A percentile compares a stretch with the other conserved stretches of the same genome.
These are phyloP conservation scores for Lasiodiplodia citricola DNA, from an alignment of 2,329 filamentous ascomycete species.

Conservation along the genomic window DNA sequence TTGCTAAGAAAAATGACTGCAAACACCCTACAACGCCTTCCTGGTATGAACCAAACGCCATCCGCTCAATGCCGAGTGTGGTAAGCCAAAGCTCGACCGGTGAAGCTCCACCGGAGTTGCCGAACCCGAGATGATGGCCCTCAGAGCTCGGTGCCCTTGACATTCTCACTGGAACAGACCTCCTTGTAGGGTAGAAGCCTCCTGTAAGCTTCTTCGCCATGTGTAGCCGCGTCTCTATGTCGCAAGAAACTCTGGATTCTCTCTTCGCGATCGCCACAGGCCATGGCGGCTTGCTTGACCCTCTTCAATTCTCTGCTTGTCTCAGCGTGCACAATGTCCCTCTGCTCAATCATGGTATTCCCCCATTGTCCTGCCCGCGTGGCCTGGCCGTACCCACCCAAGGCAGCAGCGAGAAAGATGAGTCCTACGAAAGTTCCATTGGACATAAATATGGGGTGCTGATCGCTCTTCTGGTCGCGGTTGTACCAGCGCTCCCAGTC, in stretches of 20 bases:
- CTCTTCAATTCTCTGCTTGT: constrained; percentile 67
- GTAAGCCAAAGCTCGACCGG: constrained; percentile 1
- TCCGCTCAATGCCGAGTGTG: neutral
- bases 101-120: neutral
- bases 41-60: neutral
- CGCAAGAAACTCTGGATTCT: constrained; percentile 79
- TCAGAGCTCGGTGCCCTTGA: constrained; percentile 28
- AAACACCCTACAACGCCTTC: constrained; percentile 6
- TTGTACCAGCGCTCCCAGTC: constrained; percentile 77
- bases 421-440: constrained; percentile 79
- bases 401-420: constrained; percentile 70
- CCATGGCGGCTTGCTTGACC: constrained; percentile 59
- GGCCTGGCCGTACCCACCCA: constrained; percentile 75
- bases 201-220: constrained; percentile 52
- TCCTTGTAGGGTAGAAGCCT: constrained; percentile 54
- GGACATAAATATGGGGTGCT: constrained; percentile 68
- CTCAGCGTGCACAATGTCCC: constrained; percentile 69
- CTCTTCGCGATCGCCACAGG: constrained; percentile 50
- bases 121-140: neutral
- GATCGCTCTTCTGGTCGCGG: constrained; percentile 43
- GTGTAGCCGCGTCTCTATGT: constrained; percentile 48
- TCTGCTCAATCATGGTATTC: constrained; percentile 67
- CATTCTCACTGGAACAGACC: constrained; percentile 51
- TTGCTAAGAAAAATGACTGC: neutral
- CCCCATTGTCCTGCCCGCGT: constrained; percentile 70